Evolutionary conservation across 768 basidiomycete genomes (phyloP), one percentile per base, ranked within the genome.

Genomic region (Auriscalpium vulgare): DNA sequence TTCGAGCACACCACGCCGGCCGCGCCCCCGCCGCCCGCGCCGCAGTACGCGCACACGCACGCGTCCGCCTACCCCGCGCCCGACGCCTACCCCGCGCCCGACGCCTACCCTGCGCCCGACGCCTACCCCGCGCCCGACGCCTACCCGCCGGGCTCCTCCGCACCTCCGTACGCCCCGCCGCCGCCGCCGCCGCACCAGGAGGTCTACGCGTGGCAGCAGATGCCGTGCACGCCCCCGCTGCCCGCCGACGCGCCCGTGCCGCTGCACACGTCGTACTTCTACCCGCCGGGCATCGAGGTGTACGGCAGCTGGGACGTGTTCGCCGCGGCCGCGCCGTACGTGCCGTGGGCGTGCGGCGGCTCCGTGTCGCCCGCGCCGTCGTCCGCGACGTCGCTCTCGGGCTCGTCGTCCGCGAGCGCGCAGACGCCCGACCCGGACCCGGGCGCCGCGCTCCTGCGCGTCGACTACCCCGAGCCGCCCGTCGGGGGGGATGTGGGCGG

Each of bases 391-490:
- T 59, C 57, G 17, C 53, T 52, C 11, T 60, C 59, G 11, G 56
- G 58, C 17, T 60, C 59, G 29, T 59, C 59, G 1, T 60, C 59
- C 43, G 59, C 50, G 13, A 58, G 59, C 16, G 58, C 59, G 16
- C 59, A 56, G 10, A 52, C 52, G 16, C 59, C 59, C 6, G 56
- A 52, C 11, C 52, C 52, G 55, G 11, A 56, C 59, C 1, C 43
- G 56, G 5, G 21, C 21, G 21, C 7, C 29, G 29, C 4, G 29
- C 29, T 29, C 29, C 29, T 4, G 29, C 29, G 29, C 29, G 29
- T 29, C 29, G 29, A 4, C 5, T 29, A 2, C 4, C 14, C 40
- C 13, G 40, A 43, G 40, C 40, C 13, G n/a, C 40, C 2, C 1
- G 10, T 43, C 40, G 40, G n/a, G 2, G n/a, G 10, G 11, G 4